These are phyloP conservation scores for Cutaneotrichosporon curvatum DNA, from an alignment of 1,284 basidiomycete genomes.

Conservation along the genomic window DNA sequence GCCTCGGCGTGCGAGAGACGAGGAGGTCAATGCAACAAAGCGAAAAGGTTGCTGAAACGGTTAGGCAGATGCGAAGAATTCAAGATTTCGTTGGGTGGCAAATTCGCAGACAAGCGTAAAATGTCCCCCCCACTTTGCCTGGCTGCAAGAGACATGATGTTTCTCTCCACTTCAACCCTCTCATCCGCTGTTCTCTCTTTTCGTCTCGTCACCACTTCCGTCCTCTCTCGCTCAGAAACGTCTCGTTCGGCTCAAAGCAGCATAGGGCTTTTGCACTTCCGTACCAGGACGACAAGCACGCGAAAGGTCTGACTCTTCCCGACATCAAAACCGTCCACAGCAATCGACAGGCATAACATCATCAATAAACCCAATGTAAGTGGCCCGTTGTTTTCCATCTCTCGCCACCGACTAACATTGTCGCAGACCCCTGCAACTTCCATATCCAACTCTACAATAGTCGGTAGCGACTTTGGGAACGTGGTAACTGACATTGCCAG, in stretches of 20 bases:
- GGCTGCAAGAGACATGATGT: not conserved
- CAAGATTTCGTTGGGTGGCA: slow-evolving; percentile 7
- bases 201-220: not conserved
- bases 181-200: not conserved
- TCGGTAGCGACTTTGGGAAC: not conserved
- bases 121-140: slow-evolving; percentile 1
- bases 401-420: slow-evolving; percentile 2
- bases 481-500: slow-evolving; percentile 4
- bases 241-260: too few species aligned
- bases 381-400: too few species aligned
- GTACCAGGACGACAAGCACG: too few species aligned
- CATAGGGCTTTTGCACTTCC: too few species aligned
- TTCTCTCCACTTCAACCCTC: not conserved
- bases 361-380: too few species aligned
- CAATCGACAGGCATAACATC: too few species aligned
- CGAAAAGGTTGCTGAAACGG: too few species aligned
- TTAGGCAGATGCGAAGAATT: too few species aligned
- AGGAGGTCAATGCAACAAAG: too few species aligned
- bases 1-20: not conserved
- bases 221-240: not conserved
- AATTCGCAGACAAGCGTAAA: not conserved
- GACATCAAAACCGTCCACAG: too few species aligned
- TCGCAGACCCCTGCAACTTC: not conserved
- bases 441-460: not conserved
- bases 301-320: too few species aligned